phyloP scores from a whole-genome alignment of 179 eudicot genomes.

The Heliamphora pulchella region DNA sequence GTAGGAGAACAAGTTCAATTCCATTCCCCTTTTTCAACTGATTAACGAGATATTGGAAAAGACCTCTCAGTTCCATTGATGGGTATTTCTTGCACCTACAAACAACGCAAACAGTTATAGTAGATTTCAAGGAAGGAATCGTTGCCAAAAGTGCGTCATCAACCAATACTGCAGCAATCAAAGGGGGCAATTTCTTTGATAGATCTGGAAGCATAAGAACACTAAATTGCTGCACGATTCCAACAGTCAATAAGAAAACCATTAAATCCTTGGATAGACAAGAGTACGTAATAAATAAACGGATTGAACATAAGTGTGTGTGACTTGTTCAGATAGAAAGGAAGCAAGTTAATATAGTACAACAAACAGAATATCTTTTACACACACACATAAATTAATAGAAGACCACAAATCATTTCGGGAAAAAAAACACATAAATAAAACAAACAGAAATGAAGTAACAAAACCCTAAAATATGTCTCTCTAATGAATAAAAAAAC shows the following conservation, averaged over 20 bases:
- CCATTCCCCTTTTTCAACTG: constrained; percentile 93
- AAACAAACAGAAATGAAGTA: too few species aligned
- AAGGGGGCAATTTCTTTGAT: neutral
- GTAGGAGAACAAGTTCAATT: constrained; percentile 86
- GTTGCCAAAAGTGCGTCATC: constrained; percentile 1
- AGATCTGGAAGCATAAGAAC: neutral
- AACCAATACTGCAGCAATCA: constrained; percentile 4
- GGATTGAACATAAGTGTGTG: too few species aligned
- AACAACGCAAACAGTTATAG: constrained; percentile 14
- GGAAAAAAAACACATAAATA: too few species aligned
- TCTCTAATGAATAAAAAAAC: too few species aligned
- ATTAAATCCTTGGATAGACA: neutral
- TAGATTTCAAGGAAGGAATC: constrained; percentile 1
- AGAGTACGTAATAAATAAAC: too few species aligned
- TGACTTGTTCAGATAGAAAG: neutral
- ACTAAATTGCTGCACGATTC: neutral
- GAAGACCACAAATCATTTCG: too few species aligned
- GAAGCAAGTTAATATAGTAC: neutral
- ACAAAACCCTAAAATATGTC: too few species aligned
- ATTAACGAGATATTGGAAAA: constrained; percentile 93
- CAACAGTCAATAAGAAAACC: constrained; percentile 12
- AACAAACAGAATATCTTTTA: neutral
- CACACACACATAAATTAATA: too few species aligned
- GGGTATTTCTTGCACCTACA: constrained; percentile 97
- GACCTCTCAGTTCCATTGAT: constrained; percentile 97